Conservation (phyloP, 2,329 filamentous ascomycete genomes). For the Venturiaceae sp. region DNA sequence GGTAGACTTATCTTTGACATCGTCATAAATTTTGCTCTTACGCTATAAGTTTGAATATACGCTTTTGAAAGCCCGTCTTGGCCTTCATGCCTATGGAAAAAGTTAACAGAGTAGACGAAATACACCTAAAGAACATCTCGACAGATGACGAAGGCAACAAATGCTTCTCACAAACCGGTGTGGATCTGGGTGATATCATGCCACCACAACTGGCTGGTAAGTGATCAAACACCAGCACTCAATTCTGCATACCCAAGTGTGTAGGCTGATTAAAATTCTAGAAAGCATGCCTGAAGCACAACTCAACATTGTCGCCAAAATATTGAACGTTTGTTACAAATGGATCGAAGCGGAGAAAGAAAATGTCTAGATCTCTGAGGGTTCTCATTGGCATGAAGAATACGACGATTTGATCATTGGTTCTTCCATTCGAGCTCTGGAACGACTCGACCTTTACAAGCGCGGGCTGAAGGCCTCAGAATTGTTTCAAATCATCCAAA, state of each 20-base stretch:
- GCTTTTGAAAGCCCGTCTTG: no score
- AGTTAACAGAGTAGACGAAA: no score
- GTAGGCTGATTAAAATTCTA: no score
- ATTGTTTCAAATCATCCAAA: background rate
- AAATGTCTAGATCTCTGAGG: background rate
- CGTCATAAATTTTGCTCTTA: no score
- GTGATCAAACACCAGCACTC: background rate
- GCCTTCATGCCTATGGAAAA: no score
- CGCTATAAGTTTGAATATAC: no score
- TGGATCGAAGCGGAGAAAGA: background rate
- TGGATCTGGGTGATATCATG: no score
- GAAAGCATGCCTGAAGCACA: background rate
- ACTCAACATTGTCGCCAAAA: background rate
- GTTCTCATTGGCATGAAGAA: background rate
- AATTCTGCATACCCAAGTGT: no score
- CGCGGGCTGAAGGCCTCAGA: background rate
- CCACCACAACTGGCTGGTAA: background rate
- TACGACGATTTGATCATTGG: background rate
- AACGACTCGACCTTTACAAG: background rate
- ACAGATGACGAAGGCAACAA: no score
- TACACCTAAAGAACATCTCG: no score
- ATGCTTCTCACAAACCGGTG: no score
- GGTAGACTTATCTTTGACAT: no score
- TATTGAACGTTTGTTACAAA: background rate
- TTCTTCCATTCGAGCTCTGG: background rate